Conservation (phyloP, 257 asterid genomes). For the Avicennia marina region DNA sequence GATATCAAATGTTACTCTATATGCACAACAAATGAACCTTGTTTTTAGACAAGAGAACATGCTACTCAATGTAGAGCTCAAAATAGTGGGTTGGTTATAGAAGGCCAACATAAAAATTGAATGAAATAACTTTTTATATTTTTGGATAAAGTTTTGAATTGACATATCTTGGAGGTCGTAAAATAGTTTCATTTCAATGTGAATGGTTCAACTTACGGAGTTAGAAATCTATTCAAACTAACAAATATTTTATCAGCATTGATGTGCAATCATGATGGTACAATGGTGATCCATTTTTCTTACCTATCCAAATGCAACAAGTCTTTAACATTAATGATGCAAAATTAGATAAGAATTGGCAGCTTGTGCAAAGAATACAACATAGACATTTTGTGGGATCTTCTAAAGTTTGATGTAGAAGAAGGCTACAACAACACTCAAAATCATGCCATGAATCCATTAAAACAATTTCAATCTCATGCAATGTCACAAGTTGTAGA, state of each 20-base stretch:
- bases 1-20: neutral
- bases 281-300: neutral
- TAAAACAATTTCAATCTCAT: neutral
- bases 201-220: neutral
- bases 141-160: neutral
- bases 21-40: neutral
- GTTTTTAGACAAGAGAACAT: constrained; percentile 3
- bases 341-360: neutral
- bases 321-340: neutral
- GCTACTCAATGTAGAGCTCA: neutral
- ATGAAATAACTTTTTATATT: neutral
- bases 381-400: constrained; percentile 6
- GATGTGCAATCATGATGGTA: constrained; percentile 8
- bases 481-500: neutral
- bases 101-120: neutral
- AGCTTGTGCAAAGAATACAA: neutral
- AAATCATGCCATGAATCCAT: neutral
- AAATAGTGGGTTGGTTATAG: constrained; percentile 7
- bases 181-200: neutral
- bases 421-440: neutral
- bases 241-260: neutral
- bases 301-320: neutral
- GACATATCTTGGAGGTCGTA: neutral
- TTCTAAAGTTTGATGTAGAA: too few relatives aligned
- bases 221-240: neutral